Evolutionary conservation across 2,329 filamentous ascomycete genomes (phyloP).

Genomic region (Trichoderma sp.): DNA sequence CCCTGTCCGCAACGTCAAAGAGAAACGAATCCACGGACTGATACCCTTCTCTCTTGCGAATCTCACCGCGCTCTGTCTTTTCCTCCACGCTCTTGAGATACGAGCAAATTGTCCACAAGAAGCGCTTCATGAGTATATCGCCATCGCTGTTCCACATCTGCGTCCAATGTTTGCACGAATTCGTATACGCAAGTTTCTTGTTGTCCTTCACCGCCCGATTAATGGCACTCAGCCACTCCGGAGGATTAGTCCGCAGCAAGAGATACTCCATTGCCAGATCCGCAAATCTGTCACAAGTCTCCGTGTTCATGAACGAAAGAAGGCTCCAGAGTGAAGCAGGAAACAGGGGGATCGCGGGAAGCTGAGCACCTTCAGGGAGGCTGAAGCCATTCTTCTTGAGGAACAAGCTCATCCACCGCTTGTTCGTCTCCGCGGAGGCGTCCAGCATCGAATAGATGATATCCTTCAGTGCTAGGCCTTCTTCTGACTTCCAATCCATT

Average conservation of each 20-base stretch:
- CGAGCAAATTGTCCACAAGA: background rate
- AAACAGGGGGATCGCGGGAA: constrained; percentile 36
- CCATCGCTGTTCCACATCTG: constrained; percentile 31
- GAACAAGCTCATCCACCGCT: constrained; percentile 41
- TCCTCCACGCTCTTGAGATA: background rate
- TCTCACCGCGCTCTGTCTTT: background rate
- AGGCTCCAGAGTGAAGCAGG: constrained; percentile 26
- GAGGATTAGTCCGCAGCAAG: constrained; percentile 34
- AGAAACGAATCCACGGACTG: background rate
- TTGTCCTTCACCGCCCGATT: constrained; percentile 34
- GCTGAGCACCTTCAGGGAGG: constrained; percentile 29
- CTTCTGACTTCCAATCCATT: background rate
- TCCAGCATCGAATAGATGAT: constrained; percentile 30
- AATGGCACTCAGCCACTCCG: constrained; percentile 32
- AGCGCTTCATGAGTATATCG: background rate
- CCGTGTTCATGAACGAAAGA: constrained; percentile 32
- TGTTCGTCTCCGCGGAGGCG: constrained; percentile 37
- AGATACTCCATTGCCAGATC: constrained; percentile 16
- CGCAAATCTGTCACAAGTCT: background rate
- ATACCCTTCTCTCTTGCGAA: background rate
- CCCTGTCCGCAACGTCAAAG: background rate
- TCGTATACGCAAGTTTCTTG: constrained; percentile 35
- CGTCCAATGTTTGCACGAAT: constrained; percentile 40
- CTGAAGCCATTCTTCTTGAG: constrained; percentile 37
- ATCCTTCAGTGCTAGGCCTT: background rate